Evolutionary conservation across 2,329 filamentous ascomycete genomes (phyloP), one percentile per base, ranked within the genome.

Genomic region (Phoma sp.): DNA sequence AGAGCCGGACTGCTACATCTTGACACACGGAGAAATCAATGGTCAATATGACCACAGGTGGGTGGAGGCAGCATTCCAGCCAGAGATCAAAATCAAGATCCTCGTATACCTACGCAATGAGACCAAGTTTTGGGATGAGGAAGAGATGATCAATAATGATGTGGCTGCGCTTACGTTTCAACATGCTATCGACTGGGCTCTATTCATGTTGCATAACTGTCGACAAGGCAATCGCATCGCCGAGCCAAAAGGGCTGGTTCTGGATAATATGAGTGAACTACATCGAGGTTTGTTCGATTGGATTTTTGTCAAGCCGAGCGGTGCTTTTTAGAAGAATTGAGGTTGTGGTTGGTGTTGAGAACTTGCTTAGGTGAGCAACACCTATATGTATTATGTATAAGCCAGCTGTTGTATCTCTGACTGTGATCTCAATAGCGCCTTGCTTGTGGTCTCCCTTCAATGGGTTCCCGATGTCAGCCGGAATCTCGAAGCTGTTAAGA

Each of bases 231-330:
- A 26, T n/a, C 7, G 10, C 5, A 15, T 26, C 25, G 3, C 14
- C 15, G 14, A 26, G 23, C 21, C 23, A 26, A 26, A n/a, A 21
- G 12, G 14, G 7, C 36, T 15, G 21, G 14, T 3, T 2, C 14
- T 39, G 5, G 12, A 26, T 7, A 14, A 7, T 6, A 26, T 26
- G 21, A 39, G 36, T n/a, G 12, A 26, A 10, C 18, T 42, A 23
- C 38, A 49, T 10, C 4, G 5, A 7, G 38, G 30, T 20, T 15
- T 42, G 1, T 42, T 25, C 20, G 47, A 42, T 28, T 49, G 30
- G 37, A 49, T 49, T 5, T 42, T 23, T 36, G 38, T 49, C 6
- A 23, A 15, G 9, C 47, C 47, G 7, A 36, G n/a, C n/a, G 37
- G 47, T 29, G 21, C 38, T 17, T 38, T 33, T 5, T 11, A 23